Evolutionary conservation across 805 yeast species (phyloP), one percentile per base, ranked within the genome.

Genomic region (Nakazawaea ambrosiae): DNA sequence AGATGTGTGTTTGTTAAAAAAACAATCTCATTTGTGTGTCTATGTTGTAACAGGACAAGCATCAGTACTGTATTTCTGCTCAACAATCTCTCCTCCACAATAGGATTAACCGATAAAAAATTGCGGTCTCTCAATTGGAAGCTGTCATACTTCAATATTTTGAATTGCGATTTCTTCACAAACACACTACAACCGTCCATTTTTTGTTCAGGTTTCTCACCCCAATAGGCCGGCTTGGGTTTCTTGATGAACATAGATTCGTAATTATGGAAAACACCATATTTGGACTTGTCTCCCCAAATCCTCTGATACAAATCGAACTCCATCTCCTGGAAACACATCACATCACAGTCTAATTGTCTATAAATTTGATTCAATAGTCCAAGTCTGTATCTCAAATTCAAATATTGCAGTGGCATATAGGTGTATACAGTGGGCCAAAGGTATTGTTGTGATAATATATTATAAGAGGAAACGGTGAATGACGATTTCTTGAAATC

Each of bases 161-260:
- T 68, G 42, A 77, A 76, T 45, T 69, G 66, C 14, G 58, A 52
- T n/a, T 49, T 45, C 42, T 75, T 73, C 39, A 67, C 67, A 47
- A 75, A 74, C 3, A 77, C 60, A 0, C 78, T 70, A 8, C 75
- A 79, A 7, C 84, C 83, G 51, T 78, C 84, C 65, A 77, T 66
- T 46, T 61, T 64, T 30, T 65, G 65, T 3, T 55, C 45, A 4
- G 63, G 58, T 33, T 60, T 58, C 14, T 58, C 55, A 7, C 40
- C 40, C 83, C 83, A 77, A 48, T 75, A 75, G 2, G 42, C 45
- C 0, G 83, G 80, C 14, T 62, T 63, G 4, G 69, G 65, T 50
- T 78, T 78, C 31, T 65, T 60, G 17, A 68, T 63, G 46, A 66
- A 76, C 9, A 61, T 47, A 2, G 78, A 67, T 2, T 63, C 66